phyloP scores from a whole-genome alignment of 495 filamentous ascomycete species.

The Penicillium silybi region DNA sequence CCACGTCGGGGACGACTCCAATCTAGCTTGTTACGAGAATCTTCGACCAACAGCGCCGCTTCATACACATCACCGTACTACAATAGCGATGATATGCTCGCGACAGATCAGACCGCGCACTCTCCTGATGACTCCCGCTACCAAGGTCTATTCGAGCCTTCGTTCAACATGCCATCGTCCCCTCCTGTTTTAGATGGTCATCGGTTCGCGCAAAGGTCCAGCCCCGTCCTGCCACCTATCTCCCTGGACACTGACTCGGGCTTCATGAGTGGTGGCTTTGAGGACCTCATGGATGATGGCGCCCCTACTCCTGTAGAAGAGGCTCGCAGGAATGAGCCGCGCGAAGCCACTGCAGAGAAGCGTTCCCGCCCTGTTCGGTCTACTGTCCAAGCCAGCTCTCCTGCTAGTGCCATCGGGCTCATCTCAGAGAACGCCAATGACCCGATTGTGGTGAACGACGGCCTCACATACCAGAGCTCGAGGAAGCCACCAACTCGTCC shows the following conservation, averaged over 20 bases:
- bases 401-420: constrained; percentile 18
- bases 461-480: constrained; percentile 8
- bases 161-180: constrained; percentile 68
- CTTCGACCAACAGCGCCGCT: constrained; percentile 31
- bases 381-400: constrained; percentile 32
- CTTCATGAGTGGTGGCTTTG: constrained; percentile 72
- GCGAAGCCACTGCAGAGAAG: constrained; percentile 39
- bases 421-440: constrained; percentile 22
- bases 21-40: constrained; percentile 43
- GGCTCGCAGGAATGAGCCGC: constrained; percentile 25
- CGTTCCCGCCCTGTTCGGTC: constrained; percentile 40
- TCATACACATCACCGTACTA: constrained; percentile 48
- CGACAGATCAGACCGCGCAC: constrained; percentile 29
- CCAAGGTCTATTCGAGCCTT: constrained; percentile 45
- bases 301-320: constrained; percentile 38
- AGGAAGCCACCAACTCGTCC: constrained; percentile 23
- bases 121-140: constrained; percentile 47
- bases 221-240: constrained; percentile 67
- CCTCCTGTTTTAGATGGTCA: constrained; percentile 61
- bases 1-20: constrained; percentile 29
- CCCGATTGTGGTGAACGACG: constrained; percentile 15
- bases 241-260: constrained; percentile 64
- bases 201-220: constrained; percentile 59
- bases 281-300: constrained; percentile 55
- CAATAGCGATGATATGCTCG: constrained; percentile 34